Percentiles rank a stretch among this genome's conserved stretches.
These are phyloP conservation scores for Leptographium lundbergii DNA, from an alignment of 2,329 filamentous ascomycete genomes.

Conservation along the genomic window DNA sequence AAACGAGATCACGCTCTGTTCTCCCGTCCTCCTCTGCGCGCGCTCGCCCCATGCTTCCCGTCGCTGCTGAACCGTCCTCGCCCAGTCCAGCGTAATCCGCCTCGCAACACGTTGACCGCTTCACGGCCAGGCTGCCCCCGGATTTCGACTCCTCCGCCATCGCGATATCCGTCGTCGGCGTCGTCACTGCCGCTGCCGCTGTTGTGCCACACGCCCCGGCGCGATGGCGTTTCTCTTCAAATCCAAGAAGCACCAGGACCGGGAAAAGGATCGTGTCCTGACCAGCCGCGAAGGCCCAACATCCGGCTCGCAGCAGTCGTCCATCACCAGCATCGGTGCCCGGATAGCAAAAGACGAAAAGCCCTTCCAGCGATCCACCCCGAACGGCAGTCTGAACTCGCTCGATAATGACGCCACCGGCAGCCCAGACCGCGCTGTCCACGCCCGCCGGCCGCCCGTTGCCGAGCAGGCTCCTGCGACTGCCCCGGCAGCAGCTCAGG, in stretches of 20 bases:
- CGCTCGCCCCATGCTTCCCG: not conserved
- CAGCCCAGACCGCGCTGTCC: slow-evolving; percentile 52
- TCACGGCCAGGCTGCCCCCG: not conserved
- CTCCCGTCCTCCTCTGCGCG: not conserved
- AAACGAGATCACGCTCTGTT: not conserved
- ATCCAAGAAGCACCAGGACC: slow-evolving; percentile 62
- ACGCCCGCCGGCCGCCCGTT: slow-evolving; percentile 40
- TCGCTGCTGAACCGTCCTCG: not conserved
- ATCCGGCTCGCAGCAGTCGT: slow-evolving; percentile 31
- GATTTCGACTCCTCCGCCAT: not conserved
- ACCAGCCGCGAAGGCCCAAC: slow-evolving; percentile 39
- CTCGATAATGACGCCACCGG: slow-evolving; percentile 45
- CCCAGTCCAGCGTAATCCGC: not conserved
- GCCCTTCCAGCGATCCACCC: slow-evolving; percentile 47
- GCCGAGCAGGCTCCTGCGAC: slow-evolving; percentile 27
- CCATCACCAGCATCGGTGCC: slow-evolving; percentile 32
- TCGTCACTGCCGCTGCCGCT: not conserved
- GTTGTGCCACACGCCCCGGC: slow-evolving; percentile 12
- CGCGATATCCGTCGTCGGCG: not conserved
- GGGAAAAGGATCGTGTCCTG: slow-evolving; percentile 46
- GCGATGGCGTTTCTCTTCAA: slow-evolving; percentile 75
- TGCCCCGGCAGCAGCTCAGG: slow-evolving; percentile 29
- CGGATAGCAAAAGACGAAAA: slow-evolving; percentile 45
- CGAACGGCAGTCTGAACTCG: slow-evolving; percentile 67
- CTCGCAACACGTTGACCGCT: not conserved